These are phyloP conservation scores for Pythium pectinolyticum DNA, from an alignment of 352 stramenopile species.

Conservation along the genomic window DNA sequence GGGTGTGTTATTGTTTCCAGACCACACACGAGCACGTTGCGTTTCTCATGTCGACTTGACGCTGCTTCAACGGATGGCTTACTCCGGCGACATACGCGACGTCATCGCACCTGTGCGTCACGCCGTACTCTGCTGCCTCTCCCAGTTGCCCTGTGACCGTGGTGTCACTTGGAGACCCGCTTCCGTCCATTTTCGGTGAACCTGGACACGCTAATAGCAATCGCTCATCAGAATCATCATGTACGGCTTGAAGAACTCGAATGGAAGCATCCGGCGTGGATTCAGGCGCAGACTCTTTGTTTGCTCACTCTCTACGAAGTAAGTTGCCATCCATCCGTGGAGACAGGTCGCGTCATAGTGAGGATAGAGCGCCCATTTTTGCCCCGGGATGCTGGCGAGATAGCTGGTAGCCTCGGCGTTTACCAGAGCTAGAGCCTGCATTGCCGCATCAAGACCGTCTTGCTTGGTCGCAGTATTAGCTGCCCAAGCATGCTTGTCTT, in stretches of 20 bases:
- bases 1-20: neutral
- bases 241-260: neutral
- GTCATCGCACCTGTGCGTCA: neutral
- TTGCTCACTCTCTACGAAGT: conserved; percentile 26
- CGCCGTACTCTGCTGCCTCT: neutral
- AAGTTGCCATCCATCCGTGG: conserved; percentile 15
- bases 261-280: neutral
- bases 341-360: conserved; percentile 10
- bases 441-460: neutral
- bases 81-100: neutral
- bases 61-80: neutral
- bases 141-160: neutral
- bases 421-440: neutral
- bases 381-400: neutral
- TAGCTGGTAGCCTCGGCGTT: neutral
- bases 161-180: neutral
- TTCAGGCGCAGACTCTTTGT: conserved; percentile 13
- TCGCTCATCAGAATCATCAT: neutral
- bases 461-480: conserved; percentile 11
- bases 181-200: neutral
- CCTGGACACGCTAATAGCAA: neutral
- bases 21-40: neutral
- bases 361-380: conserved; percentile 10
- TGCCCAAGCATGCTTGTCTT: conserved; percentile 23
- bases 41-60: neutral